Conservation (phyloP, 1,139 yeast species). For the Geotrichum restrictum region DNA sequence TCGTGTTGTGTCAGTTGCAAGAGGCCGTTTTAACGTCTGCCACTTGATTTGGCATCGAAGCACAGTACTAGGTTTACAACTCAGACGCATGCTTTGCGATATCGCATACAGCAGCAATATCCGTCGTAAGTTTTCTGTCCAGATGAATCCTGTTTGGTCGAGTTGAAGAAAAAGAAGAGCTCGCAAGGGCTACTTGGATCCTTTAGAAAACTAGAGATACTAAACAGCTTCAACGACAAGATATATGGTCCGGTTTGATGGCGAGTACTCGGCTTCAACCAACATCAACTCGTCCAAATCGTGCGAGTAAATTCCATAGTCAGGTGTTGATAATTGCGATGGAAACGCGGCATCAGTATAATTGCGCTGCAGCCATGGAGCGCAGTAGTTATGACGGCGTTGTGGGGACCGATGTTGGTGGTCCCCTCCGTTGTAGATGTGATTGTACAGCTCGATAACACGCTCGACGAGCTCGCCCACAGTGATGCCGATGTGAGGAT, state of each 20-base stretch:
- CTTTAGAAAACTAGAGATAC: too few relatives aligned
- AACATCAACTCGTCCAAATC: conserved; percentile 6
- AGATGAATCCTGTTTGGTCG: too few relatives aligned
- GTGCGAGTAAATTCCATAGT: conserved; percentile 4
- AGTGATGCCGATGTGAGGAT: not conserved
- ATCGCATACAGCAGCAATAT: too few relatives aligned
- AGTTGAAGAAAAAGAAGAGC: too few relatives aligned
- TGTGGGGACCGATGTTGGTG: not conserved
- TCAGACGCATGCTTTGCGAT: too few relatives aligned
- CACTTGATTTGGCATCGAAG: too few relatives aligned
- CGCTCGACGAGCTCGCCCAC: conserved; percentile 7
- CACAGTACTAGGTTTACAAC: too few relatives aligned
- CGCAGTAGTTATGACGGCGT: not conserved
- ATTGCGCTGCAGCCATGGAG: not conserved
- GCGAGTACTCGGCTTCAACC: conserved; percentile 6
- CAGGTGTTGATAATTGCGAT: not conserved
- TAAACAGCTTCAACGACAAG: conserved; percentile 2
- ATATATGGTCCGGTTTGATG: not conserved
- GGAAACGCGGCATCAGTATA: not conserved
- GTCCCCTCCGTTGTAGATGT: not conserved
- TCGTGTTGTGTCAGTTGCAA: too few relatives aligned
- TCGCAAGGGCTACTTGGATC: too few relatives aligned
- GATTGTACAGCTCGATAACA: not conserved
- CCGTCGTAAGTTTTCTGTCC: too few relatives aligned
- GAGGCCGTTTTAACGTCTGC: too few relatives aligned